A percentile compares a stretch with the other conserved stretches of the same genome.
These are phyloP conservation scores for Pontederia paniculata DNA, from an alignment of 176 grass and related monocot genomes.

Conservation along the genomic window DNA sequence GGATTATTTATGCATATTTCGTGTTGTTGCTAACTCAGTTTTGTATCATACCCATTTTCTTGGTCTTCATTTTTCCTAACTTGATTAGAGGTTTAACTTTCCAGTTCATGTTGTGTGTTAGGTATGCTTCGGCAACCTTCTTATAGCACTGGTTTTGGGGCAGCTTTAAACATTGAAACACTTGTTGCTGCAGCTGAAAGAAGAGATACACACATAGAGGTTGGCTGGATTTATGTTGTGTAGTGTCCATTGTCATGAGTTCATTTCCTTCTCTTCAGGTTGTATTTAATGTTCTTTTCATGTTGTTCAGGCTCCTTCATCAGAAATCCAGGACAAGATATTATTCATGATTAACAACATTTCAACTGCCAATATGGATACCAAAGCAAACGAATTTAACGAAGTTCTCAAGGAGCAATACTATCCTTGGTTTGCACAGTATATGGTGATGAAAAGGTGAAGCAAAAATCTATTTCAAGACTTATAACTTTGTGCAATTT, in stretches of 20 bases:
- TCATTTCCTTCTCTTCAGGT: background rate
- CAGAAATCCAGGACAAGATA: conserved; percentile 94
- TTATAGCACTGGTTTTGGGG: conserved; percentile 63
- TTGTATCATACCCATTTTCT: too few species aligned
- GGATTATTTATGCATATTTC: too few species aligned
- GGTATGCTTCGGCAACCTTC: conserved; percentile 72
- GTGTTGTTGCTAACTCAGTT: too few species aligned
- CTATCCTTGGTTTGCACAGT: conserved; percentile 88
- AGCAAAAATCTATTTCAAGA: background rate
- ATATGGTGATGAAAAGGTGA: conserved; percentile 99
- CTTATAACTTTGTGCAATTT: conserved; percentile 13
- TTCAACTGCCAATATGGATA: conserved; percentile 75
- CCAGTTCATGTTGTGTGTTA: conserved; percentile 9
- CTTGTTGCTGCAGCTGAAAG: conserved; percentile 89
- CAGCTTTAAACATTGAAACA: conserved; percentile 94
- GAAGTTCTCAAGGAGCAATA: conserved; percentile 70
- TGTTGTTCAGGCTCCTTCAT: conserved; percentile 46
- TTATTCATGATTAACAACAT: conserved; percentile 98
- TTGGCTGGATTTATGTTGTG: conserved; percentile 17
- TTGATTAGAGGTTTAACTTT: background rate
- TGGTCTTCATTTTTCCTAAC: background rate
- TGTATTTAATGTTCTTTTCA: background rate
- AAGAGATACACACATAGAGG: conserved; percentile 86
- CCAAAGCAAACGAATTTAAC: conserved; percentile 82
- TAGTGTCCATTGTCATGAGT: background rate